A percentile compares a stretch with the other conserved stretches of the same genome.
These are phyloP conservation scores for Hirschfeldia incana DNA, from an alignment of 345 rosid species.

Conservation along the genomic window DNA sequence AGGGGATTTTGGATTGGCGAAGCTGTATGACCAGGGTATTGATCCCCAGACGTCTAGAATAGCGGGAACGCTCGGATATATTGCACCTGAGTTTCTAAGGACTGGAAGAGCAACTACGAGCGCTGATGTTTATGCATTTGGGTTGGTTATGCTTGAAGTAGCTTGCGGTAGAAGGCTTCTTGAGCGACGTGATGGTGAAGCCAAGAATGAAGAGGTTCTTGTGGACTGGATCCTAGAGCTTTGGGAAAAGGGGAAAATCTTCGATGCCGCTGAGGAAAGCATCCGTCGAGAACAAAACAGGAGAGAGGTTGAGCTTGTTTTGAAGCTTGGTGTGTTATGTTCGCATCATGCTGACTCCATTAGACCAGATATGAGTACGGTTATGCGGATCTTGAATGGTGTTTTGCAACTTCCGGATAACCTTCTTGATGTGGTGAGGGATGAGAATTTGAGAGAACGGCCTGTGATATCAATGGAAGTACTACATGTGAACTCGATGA, in stretches of 20 bases:
- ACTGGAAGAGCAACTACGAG: conserved; percentile 45
- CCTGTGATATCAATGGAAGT: conserved; percentile 3
- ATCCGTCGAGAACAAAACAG: conserved; percentile 9
- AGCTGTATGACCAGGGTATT: conserved; percentile 38
- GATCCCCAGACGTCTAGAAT: conserved; percentile 40
- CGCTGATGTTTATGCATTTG: conserved; percentile 44
- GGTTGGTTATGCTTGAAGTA: conserved; percentile 21
- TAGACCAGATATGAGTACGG: conserved; percentile 33
- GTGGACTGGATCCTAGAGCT: conserved; percentile 38
- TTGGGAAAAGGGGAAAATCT: conserved; percentile 35
- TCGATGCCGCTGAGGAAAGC: conserved; percentile 30
- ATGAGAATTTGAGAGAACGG: background rate
- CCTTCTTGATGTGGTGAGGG: conserved; percentile 2
- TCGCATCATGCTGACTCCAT: conserved; percentile 15
- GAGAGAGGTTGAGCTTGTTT: conserved; percentile 18
- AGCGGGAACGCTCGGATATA: conserved; percentile 42
- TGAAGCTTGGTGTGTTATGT: conserved; percentile 39
- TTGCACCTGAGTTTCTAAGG: background rate
- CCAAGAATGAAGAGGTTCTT: conserved; percentile 12
- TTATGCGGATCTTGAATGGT: conserved; percentile 25
- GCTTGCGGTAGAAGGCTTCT: conserved; percentile 46
- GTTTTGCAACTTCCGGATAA: conserved; percentile 13
- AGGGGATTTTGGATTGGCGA: conserved; percentile 51
- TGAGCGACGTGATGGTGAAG: background rate
- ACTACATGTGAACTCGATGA: background rate